A percentile compares a stretch with the other conserved stretches of the same genome.
phyloP scores from a whole-genome alignment of 2,329 filamentous ascomycete species.

The Fonsecaea erecta region DNA sequence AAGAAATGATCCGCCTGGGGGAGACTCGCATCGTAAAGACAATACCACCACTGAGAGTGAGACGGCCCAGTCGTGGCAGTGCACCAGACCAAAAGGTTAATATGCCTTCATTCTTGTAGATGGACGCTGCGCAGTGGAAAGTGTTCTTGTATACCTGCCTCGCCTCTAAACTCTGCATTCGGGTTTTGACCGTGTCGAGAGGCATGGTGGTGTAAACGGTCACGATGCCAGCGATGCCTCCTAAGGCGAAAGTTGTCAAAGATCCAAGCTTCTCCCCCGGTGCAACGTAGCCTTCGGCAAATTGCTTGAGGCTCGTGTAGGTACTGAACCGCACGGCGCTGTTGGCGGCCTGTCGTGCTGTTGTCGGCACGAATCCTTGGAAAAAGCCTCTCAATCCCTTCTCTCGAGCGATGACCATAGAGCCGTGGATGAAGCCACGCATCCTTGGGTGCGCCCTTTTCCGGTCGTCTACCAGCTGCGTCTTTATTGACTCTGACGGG shows the following conservation, averaged over 20 bases:
- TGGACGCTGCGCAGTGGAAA: conserved; percentile 77
- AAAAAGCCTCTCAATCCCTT: conserved; percentile 91
- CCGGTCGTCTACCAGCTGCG: conserved; percentile 94
- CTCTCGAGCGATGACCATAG: conserved; percentile 83
- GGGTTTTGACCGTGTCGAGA: conserved; percentile 93
- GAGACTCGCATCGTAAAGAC: conserved; percentile 83
- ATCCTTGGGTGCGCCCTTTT: conserved; percentile 84
- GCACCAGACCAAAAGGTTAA: conserved; percentile 94
- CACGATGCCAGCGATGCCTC: conserved; percentile 84
- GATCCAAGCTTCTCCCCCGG: conserved; percentile 94
- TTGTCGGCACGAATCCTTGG: conserved; percentile 94
- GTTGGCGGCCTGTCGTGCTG: conserved; percentile 91
- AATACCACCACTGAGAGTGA: conserved; percentile 92
- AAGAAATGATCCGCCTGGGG: background rate
- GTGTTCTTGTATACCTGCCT: conserved; percentile 81
- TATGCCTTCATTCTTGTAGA: conserved; percentile 87
- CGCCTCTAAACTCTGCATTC: conserved; percentile 96
- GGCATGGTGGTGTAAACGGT: conserved; percentile 75
- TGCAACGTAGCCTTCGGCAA: conserved; percentile 88
- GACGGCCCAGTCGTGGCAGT: conserved; percentile 77
- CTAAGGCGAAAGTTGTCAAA: conserved; percentile 86
- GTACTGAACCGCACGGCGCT: conserved; percentile 87
- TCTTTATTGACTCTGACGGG: conserved; percentile 98
- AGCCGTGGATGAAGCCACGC: conserved; percentile 89
- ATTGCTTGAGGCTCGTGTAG: conserved; percentile 87